These are phyloP conservation scores for Diaporthe australafricana DNA, from an alignment of 2,329 filamentous ascomycete species.

Conservation along the genomic window DNA sequence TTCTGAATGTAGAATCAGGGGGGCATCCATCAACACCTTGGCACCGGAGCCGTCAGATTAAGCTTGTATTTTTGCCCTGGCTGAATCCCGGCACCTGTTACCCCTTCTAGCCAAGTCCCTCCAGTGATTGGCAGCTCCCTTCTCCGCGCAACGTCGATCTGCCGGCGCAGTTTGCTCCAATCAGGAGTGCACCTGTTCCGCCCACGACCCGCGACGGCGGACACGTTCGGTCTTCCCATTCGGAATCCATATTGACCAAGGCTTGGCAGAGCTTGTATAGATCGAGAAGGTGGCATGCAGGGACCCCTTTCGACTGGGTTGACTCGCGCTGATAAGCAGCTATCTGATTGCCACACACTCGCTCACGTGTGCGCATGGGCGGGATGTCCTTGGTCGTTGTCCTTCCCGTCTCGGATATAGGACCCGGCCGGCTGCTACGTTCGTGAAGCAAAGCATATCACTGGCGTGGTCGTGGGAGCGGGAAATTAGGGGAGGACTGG, in stretches of 20 bases:
- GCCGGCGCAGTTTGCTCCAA: background rate
- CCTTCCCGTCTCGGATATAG: conserved; percentile 27
- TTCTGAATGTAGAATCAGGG: background rate
- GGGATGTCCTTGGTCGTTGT: background rate
- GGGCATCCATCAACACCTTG: background rate
- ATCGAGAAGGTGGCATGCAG: conserved; percentile 18
- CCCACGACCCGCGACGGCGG: conserved; percentile 1
- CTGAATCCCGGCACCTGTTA: background rate
- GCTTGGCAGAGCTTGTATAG: conserved; percentile 25
- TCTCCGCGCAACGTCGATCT: background rate
- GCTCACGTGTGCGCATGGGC: conserved; percentile 23
- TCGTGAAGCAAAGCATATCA: background rate
- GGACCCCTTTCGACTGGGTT: background rate
- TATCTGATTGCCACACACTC: conserved; percentile 13
- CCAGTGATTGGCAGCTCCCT: background rate
- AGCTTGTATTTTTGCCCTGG: conserved; percentile 8
- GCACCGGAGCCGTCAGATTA: conserved; percentile 9
- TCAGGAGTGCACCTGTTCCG: background rate
- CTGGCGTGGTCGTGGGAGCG: background rate
- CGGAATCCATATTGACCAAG: background rate
- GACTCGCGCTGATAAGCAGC: conserved; percentile 21
- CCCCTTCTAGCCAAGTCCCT: conserved; percentile 1
- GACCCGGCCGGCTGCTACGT: conserved; percentile 5
- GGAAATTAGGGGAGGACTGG: conserved; percentile 7
- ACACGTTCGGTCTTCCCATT: conserved; percentile 1